Evolutionary conservation across 495 filamentous ascomycete species (phyloP).

Genomic region (Haplographium delicatum): DNA sequence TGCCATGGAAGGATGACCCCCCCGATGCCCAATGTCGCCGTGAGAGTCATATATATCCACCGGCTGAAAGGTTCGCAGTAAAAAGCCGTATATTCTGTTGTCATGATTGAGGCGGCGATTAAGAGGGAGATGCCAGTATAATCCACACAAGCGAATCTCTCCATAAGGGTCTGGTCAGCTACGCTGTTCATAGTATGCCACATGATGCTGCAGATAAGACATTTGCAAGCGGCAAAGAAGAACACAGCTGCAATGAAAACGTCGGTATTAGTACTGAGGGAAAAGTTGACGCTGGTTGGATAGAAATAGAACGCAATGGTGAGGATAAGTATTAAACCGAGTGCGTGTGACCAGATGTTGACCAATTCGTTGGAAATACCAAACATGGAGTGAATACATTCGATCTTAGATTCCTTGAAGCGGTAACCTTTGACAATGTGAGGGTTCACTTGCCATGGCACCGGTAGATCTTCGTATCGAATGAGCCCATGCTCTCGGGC

Average conservation of each 20-base stretch:
- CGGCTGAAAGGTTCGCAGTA: conserved; percentile 91
- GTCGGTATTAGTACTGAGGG: conserved; percentile 77
- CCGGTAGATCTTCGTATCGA: conserved; percentile 80
- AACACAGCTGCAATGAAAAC: conserved; percentile 87
- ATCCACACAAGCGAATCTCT: conserved; percentile 95
- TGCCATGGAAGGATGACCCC: conserved; percentile 96
- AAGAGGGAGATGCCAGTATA: conserved; percentile 97
- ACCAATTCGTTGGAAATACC: conserved; percentile 84
- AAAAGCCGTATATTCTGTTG: conserved; percentile 96
- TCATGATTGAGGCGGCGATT: conserved; percentile 96
- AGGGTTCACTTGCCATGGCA: conserved; percentile 92
- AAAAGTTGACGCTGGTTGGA: conserved; percentile 78
- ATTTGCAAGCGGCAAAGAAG: conserved; percentile 96
- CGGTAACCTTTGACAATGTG: conserved; percentile 90
- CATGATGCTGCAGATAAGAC: conserved; percentile 87
- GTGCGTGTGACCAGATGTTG: conserved; percentile 95
- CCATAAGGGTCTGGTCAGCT: conserved; percentile 81
- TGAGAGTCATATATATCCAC: conserved; percentile 80
- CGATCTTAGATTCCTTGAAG: conserved; percentile 82
- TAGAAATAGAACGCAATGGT: conserved; percentile 96
- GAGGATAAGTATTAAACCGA: conserved; percentile 82
- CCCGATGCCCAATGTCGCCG: conserved; percentile 73
- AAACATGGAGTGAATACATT: conserved; percentile 79
- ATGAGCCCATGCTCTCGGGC: conserved; percentile 81
- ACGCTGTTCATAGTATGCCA: conserved; percentile 99